Percentiles rank a stretch among this genome's conserved stretches.
These are phyloP conservation scores for Lepiota subincarnata DNA, from an alignment of 768 basidiomycete species.

Conservation along the genomic window DNA sequence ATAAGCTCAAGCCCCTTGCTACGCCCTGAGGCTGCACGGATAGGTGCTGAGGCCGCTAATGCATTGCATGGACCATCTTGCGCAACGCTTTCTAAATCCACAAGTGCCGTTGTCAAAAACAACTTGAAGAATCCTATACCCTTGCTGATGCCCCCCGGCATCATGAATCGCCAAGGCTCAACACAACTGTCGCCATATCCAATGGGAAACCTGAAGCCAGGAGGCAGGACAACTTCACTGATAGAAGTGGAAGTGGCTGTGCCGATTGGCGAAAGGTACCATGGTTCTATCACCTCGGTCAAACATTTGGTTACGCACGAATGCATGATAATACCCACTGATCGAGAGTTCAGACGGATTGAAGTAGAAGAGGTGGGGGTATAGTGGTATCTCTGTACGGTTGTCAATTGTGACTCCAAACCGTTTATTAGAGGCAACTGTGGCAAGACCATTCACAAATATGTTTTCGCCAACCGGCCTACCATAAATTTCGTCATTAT, in stretches of 20 bases:
- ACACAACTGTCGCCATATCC: slow-evolving; percentile 37
- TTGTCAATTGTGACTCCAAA: slow-evolving; percentile 30
- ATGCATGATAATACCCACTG: slow-evolving; percentile 18
- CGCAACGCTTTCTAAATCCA: slow-evolving; percentile 29
- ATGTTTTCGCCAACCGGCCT: slow-evolving; percentile 24
- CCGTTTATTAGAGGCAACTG: slow-evolving; percentile 12
- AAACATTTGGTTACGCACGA: background rate
- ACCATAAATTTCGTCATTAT: slow-evolving; percentile 17
- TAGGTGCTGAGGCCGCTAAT: too few species aligned
- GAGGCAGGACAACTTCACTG: slow-evolving; percentile 24
- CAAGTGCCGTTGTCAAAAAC: slow-evolving; percentile 32
- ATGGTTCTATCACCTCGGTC: background rate
- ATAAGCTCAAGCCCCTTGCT: too few species aligned
- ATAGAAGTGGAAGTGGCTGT: slow-evolving; percentile 16
- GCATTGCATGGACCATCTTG: slow-evolving; percentile 16
- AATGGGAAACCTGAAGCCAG: slow-evolving; percentile 26
- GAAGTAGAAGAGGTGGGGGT: slow-evolving; percentile 39
- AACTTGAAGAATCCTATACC: slow-evolving; percentile 43
- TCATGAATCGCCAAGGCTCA: slow-evolving; percentile 26
- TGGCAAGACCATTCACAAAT: slow-evolving; percentile 24
- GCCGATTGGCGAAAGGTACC: slow-evolving; percentile 27
- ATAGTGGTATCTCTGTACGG: slow-evolving; percentile 26
- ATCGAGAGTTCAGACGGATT: slow-evolving; percentile 36
- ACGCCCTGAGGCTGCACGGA: too few species aligned
- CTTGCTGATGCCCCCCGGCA: slow-evolving; percentile 25